Percentiles rank a stretch among this genome's conserved stretches.
These are phyloP conservation scores for Acidiella bohemica DNA, from an alignment of 495 filamentous ascomycete species.

Conservation along the genomic window DNA sequence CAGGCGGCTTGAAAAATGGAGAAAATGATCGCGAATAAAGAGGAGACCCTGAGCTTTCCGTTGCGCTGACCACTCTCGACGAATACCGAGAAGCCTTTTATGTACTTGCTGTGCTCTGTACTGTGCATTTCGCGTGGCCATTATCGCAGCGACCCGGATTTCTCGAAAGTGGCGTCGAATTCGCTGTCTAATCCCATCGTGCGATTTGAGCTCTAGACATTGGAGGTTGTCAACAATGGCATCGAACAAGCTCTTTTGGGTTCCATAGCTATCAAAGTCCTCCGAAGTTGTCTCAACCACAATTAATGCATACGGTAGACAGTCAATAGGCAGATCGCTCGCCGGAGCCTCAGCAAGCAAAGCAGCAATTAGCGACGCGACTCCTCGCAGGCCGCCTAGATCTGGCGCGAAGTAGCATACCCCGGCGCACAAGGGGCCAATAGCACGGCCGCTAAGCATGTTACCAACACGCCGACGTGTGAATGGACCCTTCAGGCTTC, in stretches of 20 bases:
- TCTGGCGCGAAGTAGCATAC: conserved; percentile 5
- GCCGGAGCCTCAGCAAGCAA: not conserved
- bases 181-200: not conserved
- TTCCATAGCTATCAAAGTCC: not conserved
- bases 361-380: not conserved
- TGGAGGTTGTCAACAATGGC: not conserved
- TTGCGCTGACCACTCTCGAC: not conserved
- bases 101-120: not conserved
- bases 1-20: not conserved
- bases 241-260: not conserved
- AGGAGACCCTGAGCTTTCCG: not conserved
- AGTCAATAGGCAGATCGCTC: not conserved
- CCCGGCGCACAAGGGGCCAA: not conserved
- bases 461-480: not conserved
- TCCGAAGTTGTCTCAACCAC: not conserved
- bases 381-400: conserved; percentile 1
- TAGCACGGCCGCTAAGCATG: not conserved
- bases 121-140: not conserved
- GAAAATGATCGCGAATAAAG: not conserved
- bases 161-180: not conserved
- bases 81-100: not conserved
- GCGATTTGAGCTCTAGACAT: not conserved
- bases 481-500: not conserved
- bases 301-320: not conserved
- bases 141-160: not conserved